phyloP scores from a whole-genome alignment of 139 green algal genomes.

The Dunaliella primolecta region DNA sequence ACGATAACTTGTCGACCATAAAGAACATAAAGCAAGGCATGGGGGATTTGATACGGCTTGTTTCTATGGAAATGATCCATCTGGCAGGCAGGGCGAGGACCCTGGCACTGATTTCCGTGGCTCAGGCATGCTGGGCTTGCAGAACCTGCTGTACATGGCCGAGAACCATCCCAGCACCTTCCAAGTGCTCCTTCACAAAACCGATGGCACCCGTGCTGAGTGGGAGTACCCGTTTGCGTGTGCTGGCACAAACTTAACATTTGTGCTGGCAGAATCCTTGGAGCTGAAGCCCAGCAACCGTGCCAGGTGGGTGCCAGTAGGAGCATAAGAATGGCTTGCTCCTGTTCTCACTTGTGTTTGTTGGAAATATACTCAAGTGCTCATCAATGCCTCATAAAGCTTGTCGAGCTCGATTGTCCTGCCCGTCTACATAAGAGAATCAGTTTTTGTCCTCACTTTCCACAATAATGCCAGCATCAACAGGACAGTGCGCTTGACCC shows the following conservation, averaged over 20 bases:
- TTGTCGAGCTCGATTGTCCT: no score
- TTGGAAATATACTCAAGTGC: background rate
- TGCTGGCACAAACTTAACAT: constrained; percentile 82
- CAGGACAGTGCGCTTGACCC: no score
- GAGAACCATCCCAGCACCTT: constrained; percentile 37
- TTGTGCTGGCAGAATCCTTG: constrained; percentile 57
- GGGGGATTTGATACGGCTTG: background rate
- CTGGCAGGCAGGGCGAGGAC: constrained; percentile 53
- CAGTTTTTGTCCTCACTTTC: background rate
- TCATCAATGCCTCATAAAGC: no score
- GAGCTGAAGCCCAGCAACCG: constrained; percentile 21
- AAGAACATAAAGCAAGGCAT: no score
- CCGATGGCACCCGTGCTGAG: constrained; percentile 39
- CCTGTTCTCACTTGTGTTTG: no score
- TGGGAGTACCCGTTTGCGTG: constrained; percentile 89
- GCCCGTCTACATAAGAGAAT: no score
- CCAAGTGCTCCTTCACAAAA: constrained; percentile 62
- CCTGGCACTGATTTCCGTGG: constrained; percentile 78
- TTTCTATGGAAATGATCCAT: background rate
- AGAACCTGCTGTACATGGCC: constrained; percentile 79
- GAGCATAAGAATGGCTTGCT: no score
- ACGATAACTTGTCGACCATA: background rate
- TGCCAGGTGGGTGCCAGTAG: background rate
- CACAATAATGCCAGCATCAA: no score
- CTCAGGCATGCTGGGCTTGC: constrained; percentile 66